Conservation (phyloP, 2,329 filamentous ascomycete genomes). For the Epichloe aotearoae region DNA sequence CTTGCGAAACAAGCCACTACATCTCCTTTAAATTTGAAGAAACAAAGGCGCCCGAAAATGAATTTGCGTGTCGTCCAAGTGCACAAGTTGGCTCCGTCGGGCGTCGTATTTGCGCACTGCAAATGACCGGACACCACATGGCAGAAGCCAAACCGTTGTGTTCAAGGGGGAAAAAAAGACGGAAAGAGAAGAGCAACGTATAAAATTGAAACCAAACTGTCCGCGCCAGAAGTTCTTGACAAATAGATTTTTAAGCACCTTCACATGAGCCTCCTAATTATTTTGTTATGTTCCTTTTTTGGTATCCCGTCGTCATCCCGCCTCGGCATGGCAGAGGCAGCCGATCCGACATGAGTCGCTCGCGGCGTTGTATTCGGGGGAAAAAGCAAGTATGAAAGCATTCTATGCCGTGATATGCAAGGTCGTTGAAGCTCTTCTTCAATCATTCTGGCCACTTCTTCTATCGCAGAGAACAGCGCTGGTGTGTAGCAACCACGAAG, state of each 20-base stretch:
- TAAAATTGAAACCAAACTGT: conserved; percentile 1
- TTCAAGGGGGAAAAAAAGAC: neutral
- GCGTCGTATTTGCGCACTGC: too few species aligned
- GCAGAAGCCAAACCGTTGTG: neutral
- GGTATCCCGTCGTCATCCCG: neutral
- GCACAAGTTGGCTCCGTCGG: too few species aligned
- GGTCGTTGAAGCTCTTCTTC: neutral
- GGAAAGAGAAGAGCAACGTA: neutral
- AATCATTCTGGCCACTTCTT: neutral
- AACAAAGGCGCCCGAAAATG: too few species aligned
- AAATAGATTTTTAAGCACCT: conserved; percentile 4
- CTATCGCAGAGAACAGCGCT: neutral
- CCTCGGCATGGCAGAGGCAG: neutral
- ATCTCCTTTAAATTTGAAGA: too few species aligned
- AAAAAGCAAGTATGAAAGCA: neutral
- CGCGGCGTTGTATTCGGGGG: neutral
- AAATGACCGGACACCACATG: too few species aligned
- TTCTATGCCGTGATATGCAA: conserved; percentile 5
- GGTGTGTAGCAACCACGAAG: neutral
- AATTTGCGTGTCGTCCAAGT: too few species aligned
- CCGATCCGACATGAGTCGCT: neutral
- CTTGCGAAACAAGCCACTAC: too few species aligned
- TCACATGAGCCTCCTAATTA: conserved; percentile 3
- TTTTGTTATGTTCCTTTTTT: neutral
- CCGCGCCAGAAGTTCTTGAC: neutral